Evolutionary conservation across 495 filamentous ascomycete genomes (phyloP).

Genomic region (Penicillium pancosmium): DNA sequence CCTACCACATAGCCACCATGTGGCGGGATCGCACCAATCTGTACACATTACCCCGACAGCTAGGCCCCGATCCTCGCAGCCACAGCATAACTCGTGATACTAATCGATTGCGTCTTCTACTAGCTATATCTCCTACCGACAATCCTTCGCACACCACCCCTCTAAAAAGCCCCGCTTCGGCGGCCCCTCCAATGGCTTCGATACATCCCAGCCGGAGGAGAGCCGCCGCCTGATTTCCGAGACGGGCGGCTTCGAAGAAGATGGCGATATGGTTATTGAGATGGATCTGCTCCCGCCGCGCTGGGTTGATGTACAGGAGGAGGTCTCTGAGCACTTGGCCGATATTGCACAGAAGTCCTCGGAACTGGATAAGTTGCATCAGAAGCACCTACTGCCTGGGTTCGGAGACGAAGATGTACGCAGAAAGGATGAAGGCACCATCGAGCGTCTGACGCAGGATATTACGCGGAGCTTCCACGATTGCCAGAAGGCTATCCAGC

Average conservation of each 20-base stretch:
- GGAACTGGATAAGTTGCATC: constrained; percentile 86
- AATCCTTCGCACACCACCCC: constrained; percentile 95
- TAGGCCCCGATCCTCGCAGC: constrained; percentile 11
- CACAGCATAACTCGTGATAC: constrained; percentile 3
- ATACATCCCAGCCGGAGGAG: constrained; percentile 68
- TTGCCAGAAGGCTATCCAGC: constrained; percentile 85
- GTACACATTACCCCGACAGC: constrained; percentile 49
- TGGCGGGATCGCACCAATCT: constrained; percentile 99
- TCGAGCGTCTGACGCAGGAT: constrained; percentile 85
- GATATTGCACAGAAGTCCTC: constrained; percentile 81
- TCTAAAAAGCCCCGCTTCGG: constrained; percentile 77
- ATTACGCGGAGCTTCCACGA: constrained; percentile 88
- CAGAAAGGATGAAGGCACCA: constrained; percentile 79
- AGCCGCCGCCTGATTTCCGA: constrained; percentile 82
- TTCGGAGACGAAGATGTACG: constrained; percentile 94
- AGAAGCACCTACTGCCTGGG: constrained; percentile 94
- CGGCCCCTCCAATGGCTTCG: constrained; percentile 73
- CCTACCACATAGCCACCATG: constrained; percentile 59
- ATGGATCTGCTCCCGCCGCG: constrained; percentile 96
- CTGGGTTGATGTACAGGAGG: constrained; percentile 94
- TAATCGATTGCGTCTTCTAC: constrained; percentile 12
- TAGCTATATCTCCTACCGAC: constrained; percentile 98
- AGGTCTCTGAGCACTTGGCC: constrained; percentile 81
- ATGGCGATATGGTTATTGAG: constrained; percentile 95
- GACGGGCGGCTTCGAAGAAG: constrained; percentile 72